These are phyloP conservation scores for thale cress (Arabidopsis thaliana) DNA, from an alignment of 345 rosid genomes.

Conservation along the genomic window DNA sequence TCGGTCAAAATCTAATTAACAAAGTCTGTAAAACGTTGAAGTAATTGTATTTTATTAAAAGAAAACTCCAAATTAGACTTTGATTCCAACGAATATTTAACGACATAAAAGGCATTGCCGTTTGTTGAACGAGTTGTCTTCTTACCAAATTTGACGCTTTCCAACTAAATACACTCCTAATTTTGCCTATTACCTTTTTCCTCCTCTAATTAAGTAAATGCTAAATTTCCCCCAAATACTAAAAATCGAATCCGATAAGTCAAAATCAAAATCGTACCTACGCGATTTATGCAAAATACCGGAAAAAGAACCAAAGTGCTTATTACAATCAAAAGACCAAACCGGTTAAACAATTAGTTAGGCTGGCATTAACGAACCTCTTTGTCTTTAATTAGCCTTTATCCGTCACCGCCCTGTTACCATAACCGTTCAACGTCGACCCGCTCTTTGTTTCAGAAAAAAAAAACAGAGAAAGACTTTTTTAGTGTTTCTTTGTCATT, in stretches of 20 bases:
- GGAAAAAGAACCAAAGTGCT: background rate
- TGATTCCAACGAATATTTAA: constrained; percentile 3
- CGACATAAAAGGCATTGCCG: constrained; percentile 8
- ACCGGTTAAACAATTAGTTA: constrained; percentile 22
- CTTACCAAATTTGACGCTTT: constrained; percentile 19
- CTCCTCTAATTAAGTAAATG: background rate
- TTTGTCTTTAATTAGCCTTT: constrained; percentile 20
- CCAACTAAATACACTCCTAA: constrained; percentile 18
- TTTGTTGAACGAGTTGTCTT: constrained; percentile 31
- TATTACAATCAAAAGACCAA: background rate
- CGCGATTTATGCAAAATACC: background rate
- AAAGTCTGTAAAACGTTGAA: constrained; percentile 1
- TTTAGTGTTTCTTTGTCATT: constrained; percentile 35
- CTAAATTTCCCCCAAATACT: background rate
- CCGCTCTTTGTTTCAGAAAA: background rate
- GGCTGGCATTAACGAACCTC: constrained; percentile 1
- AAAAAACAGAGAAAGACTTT: background rate
- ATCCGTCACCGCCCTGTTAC: constrained; percentile 35
- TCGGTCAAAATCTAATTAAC: constrained; percentile 6
- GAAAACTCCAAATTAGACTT: background rate
- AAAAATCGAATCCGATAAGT: background rate
- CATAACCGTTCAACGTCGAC: constrained; percentile 31
- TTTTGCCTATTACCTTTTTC: background rate
- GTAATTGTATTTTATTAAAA: background rate
- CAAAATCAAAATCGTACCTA: background rate